These are phyloP conservation scores for Pythium dissotocum DNA, from an alignment of 352 stramenopile genomes.

Conservation along the genomic window DNA sequence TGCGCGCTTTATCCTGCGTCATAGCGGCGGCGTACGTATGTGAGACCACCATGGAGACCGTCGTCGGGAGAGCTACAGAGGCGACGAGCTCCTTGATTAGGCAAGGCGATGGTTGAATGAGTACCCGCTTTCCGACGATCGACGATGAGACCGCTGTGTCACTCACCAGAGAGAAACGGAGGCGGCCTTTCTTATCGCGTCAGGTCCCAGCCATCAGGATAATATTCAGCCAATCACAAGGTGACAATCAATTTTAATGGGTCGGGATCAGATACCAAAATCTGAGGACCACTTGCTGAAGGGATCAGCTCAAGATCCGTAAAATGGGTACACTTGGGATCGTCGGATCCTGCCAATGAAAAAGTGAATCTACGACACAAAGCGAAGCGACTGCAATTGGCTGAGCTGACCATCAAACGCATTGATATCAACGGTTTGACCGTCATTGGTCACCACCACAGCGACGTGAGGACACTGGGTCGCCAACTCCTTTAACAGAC, in stretches of 20 bases:
- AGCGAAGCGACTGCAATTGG: no score
- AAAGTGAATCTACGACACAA: no score
- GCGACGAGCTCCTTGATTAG: neutral
- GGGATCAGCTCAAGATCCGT: neutral
- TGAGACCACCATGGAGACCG: neutral
- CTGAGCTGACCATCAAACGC: no score
- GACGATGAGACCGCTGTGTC: no score
- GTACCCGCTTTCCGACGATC: neutral
- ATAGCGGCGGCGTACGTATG: neutral
- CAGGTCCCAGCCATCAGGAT: neutral
- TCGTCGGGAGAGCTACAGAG: neutral
- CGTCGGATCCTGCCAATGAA: no score
- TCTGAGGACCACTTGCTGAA: no score
- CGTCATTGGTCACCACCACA: no score
- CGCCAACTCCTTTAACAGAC: no score
- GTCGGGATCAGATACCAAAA: neutral
- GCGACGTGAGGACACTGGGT: no score
- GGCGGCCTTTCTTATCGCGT: neutral
- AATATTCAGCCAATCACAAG: neutral
- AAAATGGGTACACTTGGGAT: no score
- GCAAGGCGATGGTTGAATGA: neutral
- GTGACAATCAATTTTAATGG: neutral
- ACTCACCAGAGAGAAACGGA: neutral
- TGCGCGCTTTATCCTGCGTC: neutral
- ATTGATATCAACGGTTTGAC: no score